These are phyloP conservation scores for Claviceps spartinae DNA, from an alignment of 2,329 filamentous ascomycete genomes.

Conservation along the genomic window DNA sequence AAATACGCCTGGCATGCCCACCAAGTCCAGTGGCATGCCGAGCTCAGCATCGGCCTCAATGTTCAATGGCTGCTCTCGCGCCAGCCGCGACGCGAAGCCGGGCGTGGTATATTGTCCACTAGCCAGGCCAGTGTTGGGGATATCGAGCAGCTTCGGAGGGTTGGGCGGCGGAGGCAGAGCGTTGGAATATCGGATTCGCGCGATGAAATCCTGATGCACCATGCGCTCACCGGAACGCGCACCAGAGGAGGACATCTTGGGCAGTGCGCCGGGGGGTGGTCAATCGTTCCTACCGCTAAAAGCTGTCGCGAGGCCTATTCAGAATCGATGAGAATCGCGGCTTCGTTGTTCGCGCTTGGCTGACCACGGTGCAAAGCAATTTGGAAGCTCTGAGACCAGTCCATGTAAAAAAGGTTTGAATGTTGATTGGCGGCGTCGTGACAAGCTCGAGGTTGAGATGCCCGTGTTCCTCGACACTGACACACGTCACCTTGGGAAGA, in stretches of 20 bases:
- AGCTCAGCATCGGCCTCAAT: constrained; percentile 96
- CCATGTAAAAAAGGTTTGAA: no score
- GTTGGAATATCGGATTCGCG: constrained; percentile 90
- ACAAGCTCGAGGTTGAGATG: no score
- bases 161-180: constrained; percentile 86
- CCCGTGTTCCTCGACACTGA: no score
- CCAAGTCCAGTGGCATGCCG: constrained; percentile 91
- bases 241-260: constrained; percentile 20
- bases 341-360: background rate
- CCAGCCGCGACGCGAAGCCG: constrained; percentile 77
- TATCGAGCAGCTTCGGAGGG: constrained; percentile 91
- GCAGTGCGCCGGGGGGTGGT: background rate
- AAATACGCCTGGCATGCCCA: constrained; percentile 89
- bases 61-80: constrained; percentile 83
- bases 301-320: background rate
- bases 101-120: constrained; percentile 82
- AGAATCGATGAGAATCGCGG: background rate
- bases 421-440: no score
- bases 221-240: constrained; percentile 40
- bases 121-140: constrained; percentile 81
- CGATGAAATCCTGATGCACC: constrained; percentile 92
- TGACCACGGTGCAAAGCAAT: background rate
- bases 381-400: background rate
- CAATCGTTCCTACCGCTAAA: background rate
- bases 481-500: no score